Evolutionary conservation across 768 basidiomycete species (phyloP), one percentile per base, ranked within the genome.

Genomic region (Suillus americanus): DNA sequence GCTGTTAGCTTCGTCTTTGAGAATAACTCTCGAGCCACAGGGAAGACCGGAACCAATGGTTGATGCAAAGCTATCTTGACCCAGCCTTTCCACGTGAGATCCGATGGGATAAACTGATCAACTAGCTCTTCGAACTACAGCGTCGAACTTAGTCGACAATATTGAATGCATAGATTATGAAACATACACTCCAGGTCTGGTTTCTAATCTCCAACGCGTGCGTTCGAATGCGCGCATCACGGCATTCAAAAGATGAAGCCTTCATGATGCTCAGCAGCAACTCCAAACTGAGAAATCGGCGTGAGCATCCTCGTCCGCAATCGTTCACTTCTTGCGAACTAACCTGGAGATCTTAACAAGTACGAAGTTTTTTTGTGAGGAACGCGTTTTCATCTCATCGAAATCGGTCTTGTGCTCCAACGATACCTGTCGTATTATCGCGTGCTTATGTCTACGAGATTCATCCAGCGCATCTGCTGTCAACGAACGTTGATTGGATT

Each of bases 61-160:
- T 92, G 91, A 63, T 91, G 87, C 76, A 92, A 89, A 16, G 88
- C 91, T 82, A 92, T 90, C 70, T 89, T 90, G 40, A 92, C 83
- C 91, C 91, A 92, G 18, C 90, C 90, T 72, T 83, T 85, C 90
- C 90, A 92, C 55, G 84, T 88, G 75, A 86, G 87, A 69, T 90
- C 86, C 3, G 89, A 89, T 4, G 91, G 91, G 64, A 92, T 86
- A 71, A 92, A 92, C 68, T 92, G 89, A 68, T 89, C 86, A 16
- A 90, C 88, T 53, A 92, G 69, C 66, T 92, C 90, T 74, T 92
- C 91, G 66, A 92, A 91, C 91, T 92, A 67, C 55, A 57, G 20
- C 23, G 10, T 38, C 41, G 59, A 54, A 14, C 41, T 64, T 30
- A 66, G 51, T 25, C 61, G 68, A 62, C 62, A 63, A 41, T 61